Evolutionary conservation across 176 grass and related monocot species (phyloP).

Genomic region (barley (Hordeum vulgare)): DNA sequence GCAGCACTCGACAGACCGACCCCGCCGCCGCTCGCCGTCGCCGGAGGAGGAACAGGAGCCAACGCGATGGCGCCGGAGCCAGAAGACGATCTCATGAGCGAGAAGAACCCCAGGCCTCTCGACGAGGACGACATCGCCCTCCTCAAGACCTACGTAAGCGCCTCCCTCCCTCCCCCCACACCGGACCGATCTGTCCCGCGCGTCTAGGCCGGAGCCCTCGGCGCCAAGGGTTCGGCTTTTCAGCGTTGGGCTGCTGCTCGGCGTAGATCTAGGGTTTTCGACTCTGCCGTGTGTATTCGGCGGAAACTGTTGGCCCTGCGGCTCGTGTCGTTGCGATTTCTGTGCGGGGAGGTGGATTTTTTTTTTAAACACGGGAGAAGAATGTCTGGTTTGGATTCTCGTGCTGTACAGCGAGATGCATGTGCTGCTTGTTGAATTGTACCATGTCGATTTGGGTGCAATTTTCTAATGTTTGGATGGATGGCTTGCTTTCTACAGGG

Average conservation of each 20-base stretch:
- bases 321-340: not conserved
- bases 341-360: not conserved
- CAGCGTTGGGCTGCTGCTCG: not conserved
- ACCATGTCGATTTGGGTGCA: not conserved
- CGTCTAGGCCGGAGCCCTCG: not conserved
- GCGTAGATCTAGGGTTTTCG: conserved; percentile 30
- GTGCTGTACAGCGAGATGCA: not conserved
- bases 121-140: conserved; percentile 93
- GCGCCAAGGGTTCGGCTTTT: not conserved
- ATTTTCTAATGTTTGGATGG: not conserved
- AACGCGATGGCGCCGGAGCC: conserved; percentile 56
- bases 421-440: not conserved
- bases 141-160: conserved; percentile 75
- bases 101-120: conserved; percentile 60
- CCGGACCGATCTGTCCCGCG: not conserved
- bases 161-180: not conserved
- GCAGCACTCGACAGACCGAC: not conserved
- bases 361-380: too few species aligned
- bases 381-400: not conserved
- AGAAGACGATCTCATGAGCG: conserved; percentile 66
- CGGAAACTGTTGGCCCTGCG: too few species aligned
- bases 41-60: not conserved
- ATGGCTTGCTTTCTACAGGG: conserved; percentile 21
- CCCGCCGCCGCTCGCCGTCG: not conserved
- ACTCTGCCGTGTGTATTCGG: too few species aligned